These are phyloP conservation scores for Aspergillus ruber DNA, from an alignment of 2,329 filamentous ascomycete species.

Conservation along the genomic window DNA sequence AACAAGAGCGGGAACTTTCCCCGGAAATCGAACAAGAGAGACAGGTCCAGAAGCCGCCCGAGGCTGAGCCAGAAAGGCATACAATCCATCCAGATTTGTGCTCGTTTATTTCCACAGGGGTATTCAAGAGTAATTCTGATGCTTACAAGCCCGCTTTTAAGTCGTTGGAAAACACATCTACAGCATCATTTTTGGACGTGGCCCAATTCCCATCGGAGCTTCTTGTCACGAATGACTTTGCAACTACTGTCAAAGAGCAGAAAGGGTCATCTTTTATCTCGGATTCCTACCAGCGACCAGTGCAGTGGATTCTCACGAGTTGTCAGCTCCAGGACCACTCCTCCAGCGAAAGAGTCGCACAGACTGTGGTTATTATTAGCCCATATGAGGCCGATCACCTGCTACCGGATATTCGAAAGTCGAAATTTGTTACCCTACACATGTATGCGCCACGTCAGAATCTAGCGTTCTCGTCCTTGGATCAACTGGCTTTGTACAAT, in stretches of 20 bases:
- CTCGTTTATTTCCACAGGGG: slow-evolving; percentile 36
- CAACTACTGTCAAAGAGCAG: slow-evolving; percentile 35
- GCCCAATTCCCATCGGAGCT: slow-evolving; percentile 35
- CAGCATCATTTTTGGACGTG: slow-evolving; percentile 28
- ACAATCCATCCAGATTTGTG: slow-evolving; percentile 39
- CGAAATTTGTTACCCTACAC: slow-evolving; percentile 38
- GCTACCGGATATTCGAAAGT: slow-evolving; percentile 32
- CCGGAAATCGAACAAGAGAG: slow-evolving; percentile 59
- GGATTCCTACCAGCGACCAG: slow-evolving; percentile 48
- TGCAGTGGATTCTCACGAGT: slow-evolving; percentile 49
- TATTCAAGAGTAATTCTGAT: slow-evolving; percentile 14
- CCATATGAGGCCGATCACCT: slow-evolving; percentile 55
- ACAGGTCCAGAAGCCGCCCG: slow-evolving; percentile 46
- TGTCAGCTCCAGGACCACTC: background rate
- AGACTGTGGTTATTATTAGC: slow-evolving; percentile 51
- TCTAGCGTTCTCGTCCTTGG: slow-evolving; percentile 34
- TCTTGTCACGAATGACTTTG: slow-evolving; percentile 48
- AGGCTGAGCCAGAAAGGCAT: slow-evolving; percentile 37
- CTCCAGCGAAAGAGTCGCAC: background rate
- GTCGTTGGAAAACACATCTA: slow-evolving; percentile 37
- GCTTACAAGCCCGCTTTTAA: slow-evolving; percentile 44
- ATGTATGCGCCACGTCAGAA: slow-evolving; percentile 47
- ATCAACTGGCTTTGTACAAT: slow-evolving; percentile 43
- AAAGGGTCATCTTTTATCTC: slow-evolving; percentile 6
- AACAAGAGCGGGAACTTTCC: slow-evolving; percentile 62